A percentile compares a stretch with the other conserved stretches of the same genome.
These are phyloP conservation scores for Fraxinus ornus DNA, from an alignment of 305 asterid genomes.

Conservation along the genomic window DNA sequence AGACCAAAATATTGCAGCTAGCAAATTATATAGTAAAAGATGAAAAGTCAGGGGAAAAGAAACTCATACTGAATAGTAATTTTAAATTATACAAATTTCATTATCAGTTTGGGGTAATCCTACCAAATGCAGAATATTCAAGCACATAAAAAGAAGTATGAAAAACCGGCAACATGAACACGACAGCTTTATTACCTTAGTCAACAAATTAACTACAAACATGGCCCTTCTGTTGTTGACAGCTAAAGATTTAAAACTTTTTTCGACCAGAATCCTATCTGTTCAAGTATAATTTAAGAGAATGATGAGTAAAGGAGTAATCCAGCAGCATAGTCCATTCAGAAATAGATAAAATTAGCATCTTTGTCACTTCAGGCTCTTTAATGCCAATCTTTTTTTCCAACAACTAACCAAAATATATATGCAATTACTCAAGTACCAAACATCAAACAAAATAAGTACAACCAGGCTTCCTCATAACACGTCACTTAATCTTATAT, in stretches of 20 bases:
- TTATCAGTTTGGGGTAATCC: background rate
- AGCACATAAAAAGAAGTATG: background rate
- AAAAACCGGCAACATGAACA: conserved; percentile 1
- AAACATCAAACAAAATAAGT: background rate
- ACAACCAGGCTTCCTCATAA: background rate
- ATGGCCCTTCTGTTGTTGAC: background rate
- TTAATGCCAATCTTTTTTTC: background rate
- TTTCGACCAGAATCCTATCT: background rate
- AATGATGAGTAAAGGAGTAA: conserved; percentile 7
- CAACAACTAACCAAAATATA: background rate
- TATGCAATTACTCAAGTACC: background rate
- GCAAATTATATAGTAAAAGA: background rate
- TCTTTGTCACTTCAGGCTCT: conserved; percentile 4
- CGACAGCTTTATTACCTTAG: background rate
- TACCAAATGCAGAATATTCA: background rate
- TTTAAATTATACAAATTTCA: background rate
- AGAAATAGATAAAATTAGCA: conserved; percentile 4
- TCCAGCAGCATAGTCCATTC: conserved; percentile 11
- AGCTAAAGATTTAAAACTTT: background rate
- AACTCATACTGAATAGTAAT: background rate
- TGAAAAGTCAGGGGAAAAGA: background rate
- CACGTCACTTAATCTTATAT: background rate
- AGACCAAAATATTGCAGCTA: background rate
- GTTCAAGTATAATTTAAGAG: background rate
- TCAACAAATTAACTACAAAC: background rate